phyloP scores from a whole-genome alignment of 306 rosid genomes.

The Echinosophora koreensis region DNA sequence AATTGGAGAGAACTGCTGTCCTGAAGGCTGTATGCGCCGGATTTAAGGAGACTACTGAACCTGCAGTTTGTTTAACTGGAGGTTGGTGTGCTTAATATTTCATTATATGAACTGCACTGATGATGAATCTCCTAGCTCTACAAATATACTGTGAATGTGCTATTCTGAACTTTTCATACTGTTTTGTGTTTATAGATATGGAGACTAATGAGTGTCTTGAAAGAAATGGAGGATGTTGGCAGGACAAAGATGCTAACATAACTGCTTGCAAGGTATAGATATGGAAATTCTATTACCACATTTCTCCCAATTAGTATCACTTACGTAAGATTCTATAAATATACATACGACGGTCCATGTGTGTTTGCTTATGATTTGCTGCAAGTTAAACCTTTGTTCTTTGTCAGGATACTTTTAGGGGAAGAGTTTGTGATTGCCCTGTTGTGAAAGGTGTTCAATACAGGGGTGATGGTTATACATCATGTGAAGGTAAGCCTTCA shows the following conservation, averaged over 20 bases:
- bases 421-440: conserved; percentile 97
- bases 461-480: conserved; percentile 83
- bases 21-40: conserved; percentile 90
- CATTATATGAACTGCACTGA: conserved; percentile 7
- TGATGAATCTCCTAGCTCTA: conserved; percentile 14
- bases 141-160: neutral
- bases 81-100: conserved; percentile 59
- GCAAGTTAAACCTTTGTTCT: conserved; percentile 1
- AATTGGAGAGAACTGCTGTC: conserved; percentile 83
- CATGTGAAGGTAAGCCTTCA: conserved; percentile 73
- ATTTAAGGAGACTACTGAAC: conserved; percentile 84
- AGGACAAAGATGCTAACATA: conserved; percentile 55
- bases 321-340: neutral
- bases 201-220: conserved; percentile 85
- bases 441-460: conserved; percentile 81
- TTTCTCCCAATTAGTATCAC: neutral
- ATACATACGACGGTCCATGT: neutral
- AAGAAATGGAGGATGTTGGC: conserved; percentile 96
- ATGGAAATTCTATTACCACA: conserved; percentile 10
- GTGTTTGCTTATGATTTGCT: conserved; percentile 20
- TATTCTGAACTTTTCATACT: conserved; percentile 15
- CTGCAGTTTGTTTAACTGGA: conserved; percentile 78
- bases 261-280: conserved; percentile 90
- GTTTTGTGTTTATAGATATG: conserved; percentile 58
- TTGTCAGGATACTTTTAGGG: conserved; percentile 92